phyloP scores from a whole-genome alignment of 2,329 filamentous ascomycete genomes.

The Harringtonia aguacate region DNA sequence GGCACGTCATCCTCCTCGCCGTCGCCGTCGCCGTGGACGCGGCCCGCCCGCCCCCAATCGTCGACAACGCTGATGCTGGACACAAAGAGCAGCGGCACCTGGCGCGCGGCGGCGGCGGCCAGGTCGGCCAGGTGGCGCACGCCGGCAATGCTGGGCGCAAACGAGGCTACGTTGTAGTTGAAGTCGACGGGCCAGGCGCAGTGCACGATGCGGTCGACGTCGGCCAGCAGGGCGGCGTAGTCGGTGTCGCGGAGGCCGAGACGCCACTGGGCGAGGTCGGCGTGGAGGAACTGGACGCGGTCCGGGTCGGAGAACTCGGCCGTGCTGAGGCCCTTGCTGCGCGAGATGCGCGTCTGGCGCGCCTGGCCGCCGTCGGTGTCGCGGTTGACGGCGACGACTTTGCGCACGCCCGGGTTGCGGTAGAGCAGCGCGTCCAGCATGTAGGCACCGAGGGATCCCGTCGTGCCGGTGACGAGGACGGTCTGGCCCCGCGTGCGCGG shows the following conservation, averaged over 20 bases:
- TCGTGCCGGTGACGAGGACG: slow-evolving; percentile 36
- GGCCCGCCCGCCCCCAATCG: slow-evolving; percentile 4
- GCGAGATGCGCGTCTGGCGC: slow-evolving; percentile 25
- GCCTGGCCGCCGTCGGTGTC: slow-evolving; percentile 24
- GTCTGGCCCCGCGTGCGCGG: slow-evolving; percentile 19
- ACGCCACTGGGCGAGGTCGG: slow-evolving; percentile 32
- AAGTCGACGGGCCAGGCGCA: slow-evolving; percentile 47
- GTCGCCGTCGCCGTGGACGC: too few relatives aligned
- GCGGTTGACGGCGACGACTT: slow-evolving; percentile 39
- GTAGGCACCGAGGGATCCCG: slow-evolving; percentile 37
- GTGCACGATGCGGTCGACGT: slow-evolving; percentile 37
- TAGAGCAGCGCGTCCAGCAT: slow-evolving; percentile 27
- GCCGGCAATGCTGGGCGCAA: slow-evolving; percentile 37
- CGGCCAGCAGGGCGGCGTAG: slow-evolving; percentile 23
- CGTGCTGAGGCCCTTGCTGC: neutral
- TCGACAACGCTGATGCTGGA: slow-evolving; percentile 30
- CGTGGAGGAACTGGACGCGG: slow-evolving; percentile 30
- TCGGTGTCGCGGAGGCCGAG: slow-evolving; percentile 33
- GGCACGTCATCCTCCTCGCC: slow-evolving; percentile 25
- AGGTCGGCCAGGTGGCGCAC: slow-evolving; percentile 37
- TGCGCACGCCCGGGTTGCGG: slow-evolving; percentile 14
- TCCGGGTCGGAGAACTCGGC: slow-evolving; percentile 19
- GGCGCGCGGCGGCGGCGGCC: slow-evolving; percentile 19
- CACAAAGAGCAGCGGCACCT: slow-evolving; percentile 29
- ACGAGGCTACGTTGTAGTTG: slow-evolving; percentile 35